Evolutionary conservation across 2,329 filamentous ascomycete genomes (phyloP).

Genomic region (Aspergillus ruber): DNA sequence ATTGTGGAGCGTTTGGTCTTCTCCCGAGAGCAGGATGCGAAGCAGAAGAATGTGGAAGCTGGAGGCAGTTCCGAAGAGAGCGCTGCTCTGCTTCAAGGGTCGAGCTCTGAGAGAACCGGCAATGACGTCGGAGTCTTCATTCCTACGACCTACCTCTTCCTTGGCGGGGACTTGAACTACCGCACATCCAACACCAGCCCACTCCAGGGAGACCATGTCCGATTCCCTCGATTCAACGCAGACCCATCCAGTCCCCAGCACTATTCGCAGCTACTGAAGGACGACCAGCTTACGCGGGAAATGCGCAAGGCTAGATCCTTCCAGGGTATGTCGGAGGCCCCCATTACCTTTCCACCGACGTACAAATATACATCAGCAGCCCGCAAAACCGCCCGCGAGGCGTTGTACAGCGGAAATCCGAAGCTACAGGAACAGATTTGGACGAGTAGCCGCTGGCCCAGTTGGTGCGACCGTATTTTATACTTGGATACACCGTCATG

Average conservation of each 20-base stretch:
- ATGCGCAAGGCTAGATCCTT: slow-evolving; percentile 61
- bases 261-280: slow-evolving; percentile 59
- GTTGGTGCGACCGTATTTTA: slow-evolving; percentile 88
- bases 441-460: slow-evolving; percentile 76
- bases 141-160: slow-evolving; percentile 69
- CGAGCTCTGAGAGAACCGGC: slow-evolving; percentile 9
- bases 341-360: slow-evolving; percentile 76
- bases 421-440: slow-evolving; percentile 57
- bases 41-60: slow-evolving; percentile 28
- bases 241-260: slow-evolving; percentile 50
- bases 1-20: slow-evolving; percentile 80
- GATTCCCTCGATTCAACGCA: slow-evolving; percentile 58
- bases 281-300: slow-evolving; percentile 76
- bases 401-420: slow-evolving; percentile 21
- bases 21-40: slow-evolving; percentile 22
- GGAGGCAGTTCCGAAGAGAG: slow-evolving; percentile 23
- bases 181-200: slow-evolving; percentile 68
- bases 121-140: slow-evolving; percentile 56
- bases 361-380: slow-evolving; percentile 70
- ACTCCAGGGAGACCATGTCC: slow-evolving; percentile 47
- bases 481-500: slow-evolving; percentile 61
- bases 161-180: slow-evolving; percentile 93
- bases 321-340: slow-evolving; percentile 69
- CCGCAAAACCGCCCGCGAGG: slow-evolving; percentile 28
- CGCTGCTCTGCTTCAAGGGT: slow-evolving; percentile 24